Evolutionary conservation across 176 grass and related monocot genomes (phyloP).

Genomic region (Ensete ventricosum): DNA sequence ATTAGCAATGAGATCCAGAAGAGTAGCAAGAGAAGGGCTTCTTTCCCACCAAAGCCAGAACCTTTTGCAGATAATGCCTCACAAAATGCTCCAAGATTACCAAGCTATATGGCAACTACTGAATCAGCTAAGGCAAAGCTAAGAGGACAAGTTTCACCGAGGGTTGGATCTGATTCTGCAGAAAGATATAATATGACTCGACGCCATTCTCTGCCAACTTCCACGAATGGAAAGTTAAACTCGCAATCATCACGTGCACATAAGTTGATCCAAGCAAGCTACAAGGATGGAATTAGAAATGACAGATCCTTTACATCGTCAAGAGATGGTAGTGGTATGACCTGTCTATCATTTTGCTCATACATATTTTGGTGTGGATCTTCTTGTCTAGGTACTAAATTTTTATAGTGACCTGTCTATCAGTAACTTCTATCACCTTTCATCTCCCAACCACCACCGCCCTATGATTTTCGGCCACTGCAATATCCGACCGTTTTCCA

Average conservation of each 20-base stretch:
- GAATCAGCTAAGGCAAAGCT: constrained; percentile 72
- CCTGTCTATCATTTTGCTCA: constrained; percentile 8
- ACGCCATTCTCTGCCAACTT: constrained; percentile 70
- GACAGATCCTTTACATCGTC: constrained; percentile 71
- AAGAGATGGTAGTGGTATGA: constrained; percentile 61
- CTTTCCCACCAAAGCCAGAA: constrained; percentile 4
- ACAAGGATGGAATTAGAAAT: constrained; percentile 41
- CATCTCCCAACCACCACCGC: too few relatives aligned
- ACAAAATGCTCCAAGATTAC: background rate
- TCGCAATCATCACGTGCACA: constrained; percentile 63
- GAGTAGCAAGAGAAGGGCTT: background rate
- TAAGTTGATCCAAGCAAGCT: constrained; percentile 39
- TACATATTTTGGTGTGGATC: background rate
- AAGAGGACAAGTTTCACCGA: constrained; percentile 56
- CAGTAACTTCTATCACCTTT: too few relatives aligned
- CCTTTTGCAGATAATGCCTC: background rate
- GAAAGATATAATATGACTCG: constrained; percentile 48
- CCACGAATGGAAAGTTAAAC: constrained; percentile 47
- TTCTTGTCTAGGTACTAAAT: too few relatives aligned
- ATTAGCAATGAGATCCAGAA: background rate
- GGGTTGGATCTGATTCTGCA: constrained; percentile 42
- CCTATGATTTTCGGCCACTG: too few relatives aligned
- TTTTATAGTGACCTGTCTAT: too few relatives aligned
- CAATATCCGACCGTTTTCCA: too few relatives aligned
- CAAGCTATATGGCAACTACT: constrained; percentile 35